Conservation (phyloP, 768 basidiomycete species). For the Cystobasidium onofrii region DNA sequence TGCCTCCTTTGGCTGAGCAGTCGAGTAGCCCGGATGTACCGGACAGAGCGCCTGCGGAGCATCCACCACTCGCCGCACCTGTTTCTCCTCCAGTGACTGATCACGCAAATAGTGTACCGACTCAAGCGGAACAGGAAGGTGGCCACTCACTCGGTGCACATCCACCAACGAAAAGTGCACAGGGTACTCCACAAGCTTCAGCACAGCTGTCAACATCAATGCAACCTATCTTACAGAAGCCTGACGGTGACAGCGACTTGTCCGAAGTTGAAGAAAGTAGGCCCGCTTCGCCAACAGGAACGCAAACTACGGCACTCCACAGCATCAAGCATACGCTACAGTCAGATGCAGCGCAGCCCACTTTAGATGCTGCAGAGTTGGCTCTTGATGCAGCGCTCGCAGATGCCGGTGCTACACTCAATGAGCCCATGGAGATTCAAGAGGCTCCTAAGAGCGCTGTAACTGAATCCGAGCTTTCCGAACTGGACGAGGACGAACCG, state of each 20-base stretch:
- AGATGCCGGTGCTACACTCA: too few species aligned
- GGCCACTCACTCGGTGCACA: too few species aligned
- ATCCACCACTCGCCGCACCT: not conserved
- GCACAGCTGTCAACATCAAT: not conserved
- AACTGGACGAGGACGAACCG: too few species aligned
- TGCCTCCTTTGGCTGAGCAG: not conserved
- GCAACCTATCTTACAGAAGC: not conserved
- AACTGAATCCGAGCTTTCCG: not conserved
- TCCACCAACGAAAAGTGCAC: too few species aligned
- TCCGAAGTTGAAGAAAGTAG: not conserved
- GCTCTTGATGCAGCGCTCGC: too few species aligned
- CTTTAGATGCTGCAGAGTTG: too few species aligned
- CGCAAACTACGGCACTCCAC: too few species aligned
- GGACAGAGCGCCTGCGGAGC: not conserved
- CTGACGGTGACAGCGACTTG: not conserved
- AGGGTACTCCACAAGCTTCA: too few species aligned
- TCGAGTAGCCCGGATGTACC: not conserved
- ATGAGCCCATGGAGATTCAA: too few species aligned
- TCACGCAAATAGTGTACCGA: not conserved
- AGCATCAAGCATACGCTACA: too few species aligned
- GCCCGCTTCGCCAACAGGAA: not conserved
- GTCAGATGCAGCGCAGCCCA: too few species aligned
- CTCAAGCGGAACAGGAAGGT: not conserved
- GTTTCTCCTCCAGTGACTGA: too few species aligned
- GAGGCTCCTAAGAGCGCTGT: not conserved